phyloP scores from a whole-genome alignment of 306 rosid species.

The Prunus mongolica region DNA sequence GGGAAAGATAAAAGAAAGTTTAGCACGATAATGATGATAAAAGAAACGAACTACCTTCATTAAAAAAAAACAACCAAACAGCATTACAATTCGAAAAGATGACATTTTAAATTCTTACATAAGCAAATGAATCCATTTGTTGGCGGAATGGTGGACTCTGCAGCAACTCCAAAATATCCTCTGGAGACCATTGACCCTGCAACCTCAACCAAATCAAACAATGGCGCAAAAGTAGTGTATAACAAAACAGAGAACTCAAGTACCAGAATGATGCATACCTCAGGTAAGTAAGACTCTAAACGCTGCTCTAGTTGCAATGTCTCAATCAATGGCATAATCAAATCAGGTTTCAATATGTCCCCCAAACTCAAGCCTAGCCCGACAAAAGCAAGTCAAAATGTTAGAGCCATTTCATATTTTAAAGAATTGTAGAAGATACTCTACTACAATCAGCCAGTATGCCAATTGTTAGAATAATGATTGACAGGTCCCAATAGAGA shows the following conservation, averaged over 20 bases:
- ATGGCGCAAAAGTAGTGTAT: background rate
- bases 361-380: slow-evolving; percentile 74
- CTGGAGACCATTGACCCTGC: slow-evolving; percentile 85
- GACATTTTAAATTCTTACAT: slow-evolving; percentile 43
- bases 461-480: background rate
- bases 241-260: slow-evolving; percentile 12
- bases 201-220: slow-evolving; percentile 10
- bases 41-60: background rate
- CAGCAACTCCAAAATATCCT: slow-evolving; percentile 80
- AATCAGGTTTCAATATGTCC: slow-evolving; percentile 86
- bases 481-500: background rate
- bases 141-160: slow-evolving; percentile 97
- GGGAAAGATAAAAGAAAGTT: background rate
- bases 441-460: background rate
- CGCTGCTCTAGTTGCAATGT: slow-evolving; percentile 70
- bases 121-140: slow-evolving; percentile 91
- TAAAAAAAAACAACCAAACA: background rate
- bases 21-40: background rate
- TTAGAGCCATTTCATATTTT: background rate
- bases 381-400: background rate
- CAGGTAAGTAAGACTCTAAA: slow-evolving; percentile 77
- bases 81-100: background rate
- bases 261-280: slow-evolving; percentile 46
- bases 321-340: slow-evolving; percentile 81
- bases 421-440: background rate